Percentiles rank a stretch among this genome's conserved stretches.
phyloP scores from a whole-genome alignment of 805 yeast genomes.

The Candida manassasensis region DNA sequence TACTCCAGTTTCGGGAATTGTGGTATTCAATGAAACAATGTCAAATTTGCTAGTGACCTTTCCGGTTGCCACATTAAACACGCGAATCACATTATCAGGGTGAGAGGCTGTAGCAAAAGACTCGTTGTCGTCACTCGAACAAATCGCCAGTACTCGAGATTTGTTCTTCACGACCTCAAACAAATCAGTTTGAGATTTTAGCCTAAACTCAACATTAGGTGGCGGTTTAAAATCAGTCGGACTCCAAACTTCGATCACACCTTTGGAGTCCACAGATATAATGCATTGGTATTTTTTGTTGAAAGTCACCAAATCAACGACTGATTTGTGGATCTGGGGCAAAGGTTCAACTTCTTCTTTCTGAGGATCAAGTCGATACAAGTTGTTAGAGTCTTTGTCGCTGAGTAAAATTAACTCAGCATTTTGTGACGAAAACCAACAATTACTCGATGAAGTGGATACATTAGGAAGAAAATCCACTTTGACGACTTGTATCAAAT shows the following conservation, averaged over 20 bases:
- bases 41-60: slow-evolving; percentile 13
- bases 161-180: slow-evolving; percentile 29
- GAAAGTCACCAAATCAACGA: slow-evolving; percentile 10
- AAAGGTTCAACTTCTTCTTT: slow-evolving; percentile 9
- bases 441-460: slow-evolving; percentile 5
- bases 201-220: slow-evolving; percentile 18
- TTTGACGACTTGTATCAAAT: slow-evolving; percentile 17
- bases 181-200: slow-evolving; percentile 36
- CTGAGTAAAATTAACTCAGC: slow-evolving; percentile 10
- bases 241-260: slow-evolving; percentile 20
- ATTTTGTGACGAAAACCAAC: slow-evolving; percentile 11
- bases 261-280: slow-evolving; percentile 17
- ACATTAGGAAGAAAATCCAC: slow-evolving; percentile 14
- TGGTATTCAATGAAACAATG: background rate
- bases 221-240: slow-evolving; percentile 9
- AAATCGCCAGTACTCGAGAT: slow-evolving; percentile 15
- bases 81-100: slow-evolving; percentile 26
- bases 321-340: slow-evolving; percentile 10
- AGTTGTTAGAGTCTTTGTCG: slow-evolving; percentile 9
- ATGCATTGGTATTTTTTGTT: slow-evolving; percentile 13
- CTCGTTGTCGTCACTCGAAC: slow-evolving; percentile 20
- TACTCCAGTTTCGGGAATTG: too few relatives aligned
- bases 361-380: slow-evolving; percentile 11
- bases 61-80: slow-evolving; percentile 32
- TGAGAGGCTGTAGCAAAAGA: slow-evolving; percentile 23